Base-by-base conservation (phyloP, 352 stramenopile genomes). In the Globisporangium heterothallicum region DNA sequence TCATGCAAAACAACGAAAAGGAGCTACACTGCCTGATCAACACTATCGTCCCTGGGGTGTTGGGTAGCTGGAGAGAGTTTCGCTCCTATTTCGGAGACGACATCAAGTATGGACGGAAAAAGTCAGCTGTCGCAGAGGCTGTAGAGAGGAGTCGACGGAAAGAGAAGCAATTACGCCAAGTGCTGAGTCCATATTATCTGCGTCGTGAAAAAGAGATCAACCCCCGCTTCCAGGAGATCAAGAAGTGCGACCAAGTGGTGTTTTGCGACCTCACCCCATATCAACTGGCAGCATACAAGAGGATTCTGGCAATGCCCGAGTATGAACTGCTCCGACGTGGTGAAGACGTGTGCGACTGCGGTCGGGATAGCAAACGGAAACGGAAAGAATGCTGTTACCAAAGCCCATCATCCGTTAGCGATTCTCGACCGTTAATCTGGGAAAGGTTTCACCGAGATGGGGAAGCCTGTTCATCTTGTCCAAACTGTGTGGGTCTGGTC, bases 1-100 rank as follows among this genome's bases (percentile, higher is more conserved):
- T 90, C 38, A 87, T 95, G 68, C 84, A 95, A 52, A 94, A 94
- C 49, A 94, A 93, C 38, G 75, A 88, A 42, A 88, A 86, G 49
- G 82, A 92, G 43, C 61, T 92, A 1, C 79, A 90, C 41, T 92
- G 77, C 34, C 61, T 92, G 29, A 61, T 92, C 10, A 67, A 90
- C 21, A 90, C 78, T 0, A 87, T 92, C 38, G 72, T 61, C 21
- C 81, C 72, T n/a, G 73, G 68, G 4, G 77, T 78, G 14, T 64
- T 92, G 8, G 79, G 79, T 19, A 73, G 63, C 8, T 84, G 76
- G 67, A 57, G 56, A 10, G 78, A 90, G 29, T 92, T 92, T 47
- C 78, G 74, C n/a, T 58, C 70, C 27, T 90, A 85, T 50, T 92
- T 90, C 34, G 78, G 77, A 30, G 65, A 89, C 27, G 79, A 89